A percentile compares a stretch with the other conserved stretches of the same genome.
Conservation (phyloP, 2,329 filamentous ascomycete genomes). For the Monosporascus sp. region DNA sequence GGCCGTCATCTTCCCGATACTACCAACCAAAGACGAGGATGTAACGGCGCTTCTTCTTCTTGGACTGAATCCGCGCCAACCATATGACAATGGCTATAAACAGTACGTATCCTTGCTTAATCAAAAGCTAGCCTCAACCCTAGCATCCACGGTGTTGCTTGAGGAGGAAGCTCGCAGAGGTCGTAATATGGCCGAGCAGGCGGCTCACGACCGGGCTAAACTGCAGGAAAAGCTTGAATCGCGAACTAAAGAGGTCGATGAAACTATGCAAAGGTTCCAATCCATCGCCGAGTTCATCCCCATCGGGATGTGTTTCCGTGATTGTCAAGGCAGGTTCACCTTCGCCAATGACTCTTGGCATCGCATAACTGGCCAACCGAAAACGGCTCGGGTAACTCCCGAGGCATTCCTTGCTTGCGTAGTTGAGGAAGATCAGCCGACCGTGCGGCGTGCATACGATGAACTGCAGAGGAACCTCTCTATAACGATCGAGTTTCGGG, state of each 20-base stretch:
- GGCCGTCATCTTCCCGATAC: slow-evolving; percentile 64
- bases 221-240: slow-evolving; percentile 61
- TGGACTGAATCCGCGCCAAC: slow-evolving; percentile 64
- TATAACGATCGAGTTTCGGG: slow-evolving; percentile 43
- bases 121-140: slow-evolving; percentile 58
- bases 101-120: slow-evolving; percentile 55
- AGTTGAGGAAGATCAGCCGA: slow-evolving; percentile 39
- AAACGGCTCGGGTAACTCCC: slow-evolving; percentile 23
- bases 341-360: slow-evolving; percentile 68
- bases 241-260: slow-evolving; percentile 43
- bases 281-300: slow-evolving; percentile 69
- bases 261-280: slow-evolving; percentile 60
- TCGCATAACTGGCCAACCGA: slow-evolving; percentile 42
- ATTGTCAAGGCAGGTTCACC: slow-evolving; percentile 57
- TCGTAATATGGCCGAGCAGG: slow-evolving; percentile 53
- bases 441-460: slow-evolving; percentile 36
- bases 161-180: slow-evolving; percentile 64
- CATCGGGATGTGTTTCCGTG: slow-evolving; percentile 68
- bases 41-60: slow-evolving; percentile 64
- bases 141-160: slow-evolving; percentile 65
- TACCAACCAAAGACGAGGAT: slow-evolving; percentile 59
- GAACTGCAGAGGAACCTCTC: slow-evolving; percentile 32
- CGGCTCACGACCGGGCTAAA: slow-evolving; percentile 61
- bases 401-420: slow-evolving; percentile 39
- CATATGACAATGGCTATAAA: slow-evolving; percentile 69